A percentile compares a stretch with the other conserved stretches of the same genome.
These are phyloP conservation scores for Penicillium antarcticum DNA, from an alignment of 495 filamentous ascomycete genomes.

Conservation along the genomic window DNA sequence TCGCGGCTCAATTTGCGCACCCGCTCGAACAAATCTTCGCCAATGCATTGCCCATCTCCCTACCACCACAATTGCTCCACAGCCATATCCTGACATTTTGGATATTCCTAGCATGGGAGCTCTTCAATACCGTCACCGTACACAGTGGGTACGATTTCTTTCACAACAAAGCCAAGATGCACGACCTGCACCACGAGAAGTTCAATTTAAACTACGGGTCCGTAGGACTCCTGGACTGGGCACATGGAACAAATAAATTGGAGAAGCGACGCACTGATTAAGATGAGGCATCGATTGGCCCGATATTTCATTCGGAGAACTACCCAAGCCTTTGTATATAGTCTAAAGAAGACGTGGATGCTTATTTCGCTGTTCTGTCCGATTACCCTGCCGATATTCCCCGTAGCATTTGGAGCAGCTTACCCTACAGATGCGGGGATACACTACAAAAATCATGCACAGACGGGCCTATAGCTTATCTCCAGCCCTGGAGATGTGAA, in stretches of 20 bases:
- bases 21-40: conserved; percentile 56
- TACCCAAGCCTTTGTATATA: no score
- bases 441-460: no score
- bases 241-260: conserved; percentile 34
- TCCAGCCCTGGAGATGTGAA: neutral
- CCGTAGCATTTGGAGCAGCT: no score
- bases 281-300: neutral
- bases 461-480: neutral
- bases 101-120: conserved; percentile 41
- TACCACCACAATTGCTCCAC: conserved; percentile 46
- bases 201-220: conserved; percentile 37
- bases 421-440: no score
- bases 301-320: neutral
- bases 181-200: conserved; percentile 52
- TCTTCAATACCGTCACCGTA: conserved; percentile 49
- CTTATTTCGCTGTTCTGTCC: no score
- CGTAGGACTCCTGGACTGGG: conserved; percentile 33
- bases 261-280: conserved; percentile 20
- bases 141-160: conserved; percentile 58
- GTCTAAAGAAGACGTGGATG: no score
- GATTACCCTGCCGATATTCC: no score
- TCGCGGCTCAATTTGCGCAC: conserved; percentile 57
- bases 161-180: conserved; percentile 37
- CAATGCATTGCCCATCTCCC: conserved; percentile 49
- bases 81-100: conserved; percentile 52